Evolutionary conservation across 805 yeast genomes (phyloP).

Genomic region (Metschnikowia similis): DNA sequence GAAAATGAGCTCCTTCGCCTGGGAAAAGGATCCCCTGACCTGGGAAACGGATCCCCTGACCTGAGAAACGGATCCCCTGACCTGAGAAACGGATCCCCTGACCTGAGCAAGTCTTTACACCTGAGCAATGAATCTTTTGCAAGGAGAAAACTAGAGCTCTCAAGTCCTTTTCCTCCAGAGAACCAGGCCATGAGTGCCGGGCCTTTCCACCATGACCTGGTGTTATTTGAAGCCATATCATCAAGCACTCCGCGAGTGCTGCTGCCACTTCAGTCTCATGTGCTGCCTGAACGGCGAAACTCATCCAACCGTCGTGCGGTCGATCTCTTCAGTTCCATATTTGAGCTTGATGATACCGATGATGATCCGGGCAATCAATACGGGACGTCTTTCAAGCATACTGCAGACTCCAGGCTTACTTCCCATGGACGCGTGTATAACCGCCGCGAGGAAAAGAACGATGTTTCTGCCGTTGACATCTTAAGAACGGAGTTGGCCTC

Average conservation of each 20-base stretch:
- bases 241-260: not conserved
- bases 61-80: no score
- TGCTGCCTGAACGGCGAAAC: not conserved
- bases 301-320: not conserved
- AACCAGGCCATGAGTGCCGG: no score
- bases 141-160: no score
- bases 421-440: not conserved
- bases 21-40: no score
- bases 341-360: slow-evolving; percentile 14
- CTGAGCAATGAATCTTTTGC: no score
- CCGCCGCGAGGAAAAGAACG: not conserved
- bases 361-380: slow-evolving; percentile 14
- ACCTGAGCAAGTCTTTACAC: no score
- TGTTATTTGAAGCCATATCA: not conserved
- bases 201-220: not conserved
- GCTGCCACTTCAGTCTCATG: not conserved
- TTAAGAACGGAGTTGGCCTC: slow-evolving; percentile 7
- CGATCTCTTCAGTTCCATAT: slow-evolving; percentile 10
- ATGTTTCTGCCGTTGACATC: slow-evolving; percentile 9
- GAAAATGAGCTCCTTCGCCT: no score
- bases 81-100: no score
- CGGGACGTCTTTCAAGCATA: slow-evolving; percentile 13
- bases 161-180: no score
- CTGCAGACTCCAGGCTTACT: slow-evolving; percentile 7
- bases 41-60: no score